A percentile compares a stretch with the other conserved stretches of the same genome.
Conservation (phyloP, 139 green algal genomes). For the Deuterostichococcus epilithicus region DNA sequence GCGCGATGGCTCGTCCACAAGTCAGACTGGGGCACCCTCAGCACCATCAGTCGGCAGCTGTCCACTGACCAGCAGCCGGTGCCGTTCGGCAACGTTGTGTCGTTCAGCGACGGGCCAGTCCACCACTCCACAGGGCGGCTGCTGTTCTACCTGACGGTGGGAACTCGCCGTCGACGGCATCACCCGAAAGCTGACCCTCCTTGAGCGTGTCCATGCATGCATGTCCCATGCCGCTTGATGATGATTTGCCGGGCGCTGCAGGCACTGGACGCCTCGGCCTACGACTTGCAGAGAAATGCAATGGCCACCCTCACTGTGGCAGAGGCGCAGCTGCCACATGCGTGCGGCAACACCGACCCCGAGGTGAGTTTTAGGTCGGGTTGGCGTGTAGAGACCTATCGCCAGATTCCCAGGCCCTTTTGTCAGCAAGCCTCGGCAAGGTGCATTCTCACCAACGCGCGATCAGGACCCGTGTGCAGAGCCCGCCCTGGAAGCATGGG, state of each 20-base stretch:
- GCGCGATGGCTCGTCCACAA: slow-evolving; percentile 46
- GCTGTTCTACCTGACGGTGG: slow-evolving; percentile 50
- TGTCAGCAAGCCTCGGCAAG: too few species aligned
- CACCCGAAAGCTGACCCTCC: slow-evolving; percentile 27
- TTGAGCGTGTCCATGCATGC: too few species aligned
- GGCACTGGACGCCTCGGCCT: slow-evolving; percentile 30
- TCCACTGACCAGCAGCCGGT: neutral
- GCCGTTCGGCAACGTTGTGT: slow-evolving; percentile 30
- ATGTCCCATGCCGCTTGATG: too few species aligned
- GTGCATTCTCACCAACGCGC: too few species aligned
- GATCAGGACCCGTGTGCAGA: too few species aligned
- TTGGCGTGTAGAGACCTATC: neutral
- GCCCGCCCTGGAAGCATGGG: too few species aligned
- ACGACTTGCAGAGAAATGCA: neutral
- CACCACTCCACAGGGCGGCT: slow-evolving; percentile 35
- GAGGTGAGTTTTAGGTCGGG: too few species aligned
- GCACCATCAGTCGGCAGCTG: slow-evolving; percentile 22
- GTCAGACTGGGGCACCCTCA: slow-evolving; percentile 38
- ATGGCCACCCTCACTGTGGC: neutral
- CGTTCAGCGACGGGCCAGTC: slow-evolving; percentile 36
- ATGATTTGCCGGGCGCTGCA: too few species aligned
- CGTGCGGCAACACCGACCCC: neutral
- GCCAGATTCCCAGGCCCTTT: neutral
- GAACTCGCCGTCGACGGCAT: too few species aligned
- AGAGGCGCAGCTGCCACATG: neutral